phyloP scores from a whole-genome alignment of 192 early-diverging fungal genomes.

The Backusella tarrabulga region DNA sequence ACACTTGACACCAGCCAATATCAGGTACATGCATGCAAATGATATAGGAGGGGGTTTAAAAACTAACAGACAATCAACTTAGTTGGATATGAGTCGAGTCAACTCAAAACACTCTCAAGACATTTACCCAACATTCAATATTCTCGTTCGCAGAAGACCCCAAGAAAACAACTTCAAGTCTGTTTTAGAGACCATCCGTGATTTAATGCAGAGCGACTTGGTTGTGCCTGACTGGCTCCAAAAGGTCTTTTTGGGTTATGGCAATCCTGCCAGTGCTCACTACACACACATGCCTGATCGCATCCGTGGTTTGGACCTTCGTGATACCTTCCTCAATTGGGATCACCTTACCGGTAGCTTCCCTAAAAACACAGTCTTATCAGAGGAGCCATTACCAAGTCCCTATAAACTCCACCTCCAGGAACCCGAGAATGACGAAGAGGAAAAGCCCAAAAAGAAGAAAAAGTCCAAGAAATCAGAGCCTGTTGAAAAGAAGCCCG shows the following conservation, averaged over 20 bases:
- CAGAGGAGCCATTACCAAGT: conserved; percentile 28
- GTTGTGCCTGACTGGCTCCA: conserved; percentile 92
- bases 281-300: conserved; percentile 61
- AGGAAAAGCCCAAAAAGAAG: conserved; percentile 33
- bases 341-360: conserved; percentile 74
- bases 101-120: conserved; percentile 53
- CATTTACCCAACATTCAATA: conserved; percentile 82
- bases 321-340: conserved; percentile 86
- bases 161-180: conserved; percentile 95
- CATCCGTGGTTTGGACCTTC: conserved; percentile 68
- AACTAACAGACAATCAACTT: background rate
- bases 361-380: conserved; percentile 47
- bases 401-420: conserved; percentile 82
- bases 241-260: conserved; percentile 93
- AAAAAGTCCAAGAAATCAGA: conserved; percentile 39
- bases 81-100: conserved; percentile 52
- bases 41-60: background rate
- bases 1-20: conserved; percentile 89
- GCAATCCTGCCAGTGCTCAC: conserved; percentile 78
- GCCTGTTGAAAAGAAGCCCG: conserved; percentile 26
- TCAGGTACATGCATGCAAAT: conserved; percentile 29
- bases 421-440: conserved; percentile 22
- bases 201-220: conserved; percentile 78
- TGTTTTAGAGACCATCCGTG: conserved; percentile 87
- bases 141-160: conserved; percentile 84